Conservation (phyloP, 2,329 filamentous ascomycete genomes). For the Bipolaris gigantea region DNA sequence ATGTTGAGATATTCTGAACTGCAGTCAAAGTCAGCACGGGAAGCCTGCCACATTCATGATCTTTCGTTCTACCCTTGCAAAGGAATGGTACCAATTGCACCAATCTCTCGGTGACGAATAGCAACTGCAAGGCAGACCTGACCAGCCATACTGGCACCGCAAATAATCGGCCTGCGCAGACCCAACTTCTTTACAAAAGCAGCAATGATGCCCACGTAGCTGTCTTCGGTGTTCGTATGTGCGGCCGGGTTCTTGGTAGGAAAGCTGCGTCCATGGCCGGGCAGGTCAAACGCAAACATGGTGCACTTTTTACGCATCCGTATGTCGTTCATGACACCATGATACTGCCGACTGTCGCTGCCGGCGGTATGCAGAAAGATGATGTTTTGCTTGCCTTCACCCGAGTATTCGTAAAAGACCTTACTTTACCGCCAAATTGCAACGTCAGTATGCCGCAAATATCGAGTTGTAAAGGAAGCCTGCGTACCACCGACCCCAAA, state of each 20-base stretch:
- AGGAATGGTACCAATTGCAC: conserved; percentile 52
- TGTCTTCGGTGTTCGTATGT: conserved; percentile 54
- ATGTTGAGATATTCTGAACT: conserved; percentile 48
- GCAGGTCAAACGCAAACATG: conserved; percentile 56
- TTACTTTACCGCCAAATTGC: conserved; percentile 32
- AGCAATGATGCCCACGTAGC: conserved; percentile 51
- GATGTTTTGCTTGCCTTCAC: conserved; percentile 52
- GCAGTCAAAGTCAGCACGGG: conserved; percentile 20
- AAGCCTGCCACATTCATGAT: too few relatives aligned
- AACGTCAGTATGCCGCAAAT: neutral
- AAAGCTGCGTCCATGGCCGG: conserved; percentile 54
- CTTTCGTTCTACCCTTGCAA: conserved; percentile 46
- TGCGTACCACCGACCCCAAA: conserved; percentile 48
- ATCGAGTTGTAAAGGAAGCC: neutral
- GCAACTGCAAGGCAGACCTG: conserved; percentile 54
- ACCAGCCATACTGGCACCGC: conserved; percentile 55
- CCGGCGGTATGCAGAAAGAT: conserved; percentile 52
- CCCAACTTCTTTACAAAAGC: conserved; percentile 50
- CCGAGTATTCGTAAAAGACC: conserved; percentile 54
- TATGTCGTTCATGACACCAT: conserved; percentile 55
- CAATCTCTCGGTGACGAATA: conserved; percentile 51
- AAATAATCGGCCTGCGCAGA: conserved; percentile 53
- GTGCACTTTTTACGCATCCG: conserved; percentile 52
- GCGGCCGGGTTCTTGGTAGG: conserved; percentile 49
- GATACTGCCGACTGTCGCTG: conserved; percentile 54